These are phyloP conservation scores for Actinomortierella wolfii DNA, from an alignment of 371 early-diverging fungal genomes.

Conservation along the genomic window DNA sequence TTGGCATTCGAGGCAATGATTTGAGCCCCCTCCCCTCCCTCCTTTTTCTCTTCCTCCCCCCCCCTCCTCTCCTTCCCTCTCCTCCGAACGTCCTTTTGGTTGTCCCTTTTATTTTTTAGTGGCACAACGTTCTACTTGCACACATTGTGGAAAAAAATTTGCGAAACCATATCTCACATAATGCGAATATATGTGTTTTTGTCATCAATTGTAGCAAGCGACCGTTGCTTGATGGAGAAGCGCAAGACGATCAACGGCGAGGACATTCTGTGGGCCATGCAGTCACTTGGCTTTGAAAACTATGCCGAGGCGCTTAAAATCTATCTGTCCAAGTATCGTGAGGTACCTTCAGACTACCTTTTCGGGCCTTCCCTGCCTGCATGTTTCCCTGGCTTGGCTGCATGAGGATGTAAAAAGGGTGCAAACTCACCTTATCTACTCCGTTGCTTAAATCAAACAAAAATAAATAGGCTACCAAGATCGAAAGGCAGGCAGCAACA, in stretches of 20 bases:
- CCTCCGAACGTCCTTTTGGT: neutral
- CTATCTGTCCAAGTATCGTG: constrained; percentile 92
- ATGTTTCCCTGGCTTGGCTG: too few relatives aligned
- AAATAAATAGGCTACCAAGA: constrained; percentile 55
- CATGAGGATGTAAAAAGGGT: too few relatives aligned
- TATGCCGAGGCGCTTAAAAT: constrained; percentile 95
- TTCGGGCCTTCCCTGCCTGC: too few relatives aligned
- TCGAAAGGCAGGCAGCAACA: constrained; percentile 56
- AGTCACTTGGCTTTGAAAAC: constrained; percentile 97
- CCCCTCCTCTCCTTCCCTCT: neutral
- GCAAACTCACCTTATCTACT: constrained; percentile 3
- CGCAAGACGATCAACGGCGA: constrained; percentile 99
- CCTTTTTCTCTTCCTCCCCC: neutral
- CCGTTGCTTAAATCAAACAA: neutral
- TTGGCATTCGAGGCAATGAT: too few relatives aligned
- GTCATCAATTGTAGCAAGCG: constrained; percentile 71
- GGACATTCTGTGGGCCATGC: constrained; percentile 99
- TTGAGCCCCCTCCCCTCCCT: neutral
- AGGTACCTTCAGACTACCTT: constrained; percentile 50
- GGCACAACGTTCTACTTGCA: neutral
- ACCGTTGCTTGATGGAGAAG: constrained; percentile 95
- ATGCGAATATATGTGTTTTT: neutral
- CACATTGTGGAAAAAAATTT: too few relatives aligned
- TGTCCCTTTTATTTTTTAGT: neutral
- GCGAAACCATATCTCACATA: too few relatives aligned